Percentiles rank a stretch among this genome's conserved stretches.
Evolutionary conservation across 768 basidiomycete genomes (phyloP).

Genomic region (Lentinula raphanica): DNA sequence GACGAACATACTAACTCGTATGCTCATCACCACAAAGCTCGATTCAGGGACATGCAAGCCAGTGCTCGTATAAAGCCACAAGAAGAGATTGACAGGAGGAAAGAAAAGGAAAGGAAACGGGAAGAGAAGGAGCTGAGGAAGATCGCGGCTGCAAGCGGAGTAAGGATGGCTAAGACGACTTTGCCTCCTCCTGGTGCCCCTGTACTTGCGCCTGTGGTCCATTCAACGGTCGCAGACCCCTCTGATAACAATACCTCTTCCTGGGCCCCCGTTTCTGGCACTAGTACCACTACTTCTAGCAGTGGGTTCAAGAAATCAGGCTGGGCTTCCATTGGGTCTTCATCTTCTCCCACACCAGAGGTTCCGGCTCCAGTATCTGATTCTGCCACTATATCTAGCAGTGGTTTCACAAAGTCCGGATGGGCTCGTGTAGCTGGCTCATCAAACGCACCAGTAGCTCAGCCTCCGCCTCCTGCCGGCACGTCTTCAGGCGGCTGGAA

Average conservation of each 20-base stretch:
- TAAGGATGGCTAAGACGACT: constrained; percentile 56
- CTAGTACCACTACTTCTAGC: constrained; percentile 16
- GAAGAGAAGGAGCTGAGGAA: constrained; percentile 84
- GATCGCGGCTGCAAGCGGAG: constrained; percentile 76
- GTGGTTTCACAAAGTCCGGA: constrained; percentile 39
- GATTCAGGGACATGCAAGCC: constrained; percentile 78
- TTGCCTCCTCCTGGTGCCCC: constrained; percentile 18
- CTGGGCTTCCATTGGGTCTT: constrained; percentile 43
- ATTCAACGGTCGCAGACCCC: constrained; percentile 12
- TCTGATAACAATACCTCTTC: constrained; percentile 24
- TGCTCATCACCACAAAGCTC: constrained; percentile 81
- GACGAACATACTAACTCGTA: constrained; percentile 90
- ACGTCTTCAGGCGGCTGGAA: constrained; percentile 7
- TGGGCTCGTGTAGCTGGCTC: constrained; percentile 47
- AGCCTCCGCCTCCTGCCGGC: not conserved
- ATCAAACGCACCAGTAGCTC: constrained; percentile 13
- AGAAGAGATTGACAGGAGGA: constrained; percentile 67
- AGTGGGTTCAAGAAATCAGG: constrained; percentile 40
- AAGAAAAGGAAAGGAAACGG: constrained; percentile 80
- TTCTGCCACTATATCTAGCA: constrained; percentile 13
- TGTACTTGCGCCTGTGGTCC: constrained; percentile 12
- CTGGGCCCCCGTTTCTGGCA: constrained; percentile 39
- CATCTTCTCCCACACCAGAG: constrained; percentile 12
- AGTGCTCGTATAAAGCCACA: constrained; percentile 59
- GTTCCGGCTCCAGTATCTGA: constrained; percentile 31